phyloP scores from a whole-genome alignment of 1,284 basidiomycete species.

The Salmacisia buchloeana region DNA sequence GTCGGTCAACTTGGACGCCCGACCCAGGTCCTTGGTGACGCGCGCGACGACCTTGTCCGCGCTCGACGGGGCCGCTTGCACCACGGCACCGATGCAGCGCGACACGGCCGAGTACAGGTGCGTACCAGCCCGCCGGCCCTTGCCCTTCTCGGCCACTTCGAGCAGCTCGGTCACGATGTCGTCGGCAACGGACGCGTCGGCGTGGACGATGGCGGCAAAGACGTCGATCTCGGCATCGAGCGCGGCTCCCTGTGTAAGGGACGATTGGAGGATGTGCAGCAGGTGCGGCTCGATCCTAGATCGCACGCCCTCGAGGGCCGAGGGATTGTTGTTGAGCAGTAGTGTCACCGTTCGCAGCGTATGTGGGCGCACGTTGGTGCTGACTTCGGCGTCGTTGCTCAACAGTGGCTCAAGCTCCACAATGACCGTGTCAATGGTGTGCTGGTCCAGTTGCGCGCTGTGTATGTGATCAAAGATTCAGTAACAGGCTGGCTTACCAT shows the following conservation, averaged over 20 bases:
- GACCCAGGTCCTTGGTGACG: constrained; percentile 11
- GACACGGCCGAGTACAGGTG: constrained; percentile 32
- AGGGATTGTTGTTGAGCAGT: constrained; percentile 22
- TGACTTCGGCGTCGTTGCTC: constrained; percentile 25
- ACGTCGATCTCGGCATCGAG: constrained; percentile 77
- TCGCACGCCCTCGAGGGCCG: constrained; percentile 20
- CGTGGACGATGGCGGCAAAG: constrained; percentile 71
- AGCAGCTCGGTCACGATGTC: constrained; percentile 12
- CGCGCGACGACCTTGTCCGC: constrained; percentile 19
- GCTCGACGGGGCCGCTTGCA: constrained; percentile 19
- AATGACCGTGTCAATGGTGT: constrained; percentile 24
- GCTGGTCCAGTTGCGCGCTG: constrained; percentile 17
- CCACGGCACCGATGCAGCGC: constrained; percentile 37
- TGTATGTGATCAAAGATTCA: not conserved
- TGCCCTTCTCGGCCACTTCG: constrained; percentile 10
- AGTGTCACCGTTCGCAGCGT: constrained; percentile 27
- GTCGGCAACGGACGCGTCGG: constrained; percentile 57
- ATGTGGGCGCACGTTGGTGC: constrained; percentile 30
- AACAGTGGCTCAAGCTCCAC: constrained; percentile 35
- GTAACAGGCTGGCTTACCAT: not conserved
- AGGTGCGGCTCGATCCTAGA: constrained; percentile 61
- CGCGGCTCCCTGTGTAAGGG: constrained; percentile 66
- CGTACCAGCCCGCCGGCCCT: constrained; percentile 15
- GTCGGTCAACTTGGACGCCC: not conserved
- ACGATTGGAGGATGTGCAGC: constrained; percentile 68